phyloP scores from a whole-genome alignment of 2,329 filamentous ascomycete species.

The Cordyceps tenuipes region DNA sequence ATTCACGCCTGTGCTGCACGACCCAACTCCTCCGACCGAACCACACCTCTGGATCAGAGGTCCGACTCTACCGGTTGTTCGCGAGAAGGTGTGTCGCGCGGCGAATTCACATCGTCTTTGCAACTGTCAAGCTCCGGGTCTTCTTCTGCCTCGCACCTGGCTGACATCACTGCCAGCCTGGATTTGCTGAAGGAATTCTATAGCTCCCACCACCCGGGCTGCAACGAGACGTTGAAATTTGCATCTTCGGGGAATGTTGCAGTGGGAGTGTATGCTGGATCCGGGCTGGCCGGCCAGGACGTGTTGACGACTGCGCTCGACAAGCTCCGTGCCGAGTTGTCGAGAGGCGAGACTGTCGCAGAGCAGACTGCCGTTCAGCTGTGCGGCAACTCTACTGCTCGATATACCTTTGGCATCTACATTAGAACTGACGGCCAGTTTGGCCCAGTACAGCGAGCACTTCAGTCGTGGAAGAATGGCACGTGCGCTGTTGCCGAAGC shows the following conservation, averaged over 20 bases:
- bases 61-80: background rate
- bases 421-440: constrained; percentile 25
- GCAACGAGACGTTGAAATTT: constrained; percentile 21
- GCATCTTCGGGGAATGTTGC: constrained; percentile 21
- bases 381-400: background rate
- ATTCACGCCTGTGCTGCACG: background rate
- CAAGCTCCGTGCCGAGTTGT: background rate
- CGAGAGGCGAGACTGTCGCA: background rate
- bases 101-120: background rate
- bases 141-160: background rate
- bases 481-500: constrained; percentile 17
- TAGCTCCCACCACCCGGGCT: background rate
- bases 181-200: background rate
- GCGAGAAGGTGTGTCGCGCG: background rate
- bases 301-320: background rate
- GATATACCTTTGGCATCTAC: constrained; percentile 27
- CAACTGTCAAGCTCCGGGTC: background rate
- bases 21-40: background rate
- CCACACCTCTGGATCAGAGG: background rate
- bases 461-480: constrained; percentile 23
- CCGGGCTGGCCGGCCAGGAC: constrained; percentile 18
- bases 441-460: constrained; percentile 21
- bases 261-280: constrained; percentile 29
- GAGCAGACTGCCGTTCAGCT: background rate
- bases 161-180: background rate